Conservation (phyloP, 139 green algal genomes). For the Coelastrella sp. region DNA sequence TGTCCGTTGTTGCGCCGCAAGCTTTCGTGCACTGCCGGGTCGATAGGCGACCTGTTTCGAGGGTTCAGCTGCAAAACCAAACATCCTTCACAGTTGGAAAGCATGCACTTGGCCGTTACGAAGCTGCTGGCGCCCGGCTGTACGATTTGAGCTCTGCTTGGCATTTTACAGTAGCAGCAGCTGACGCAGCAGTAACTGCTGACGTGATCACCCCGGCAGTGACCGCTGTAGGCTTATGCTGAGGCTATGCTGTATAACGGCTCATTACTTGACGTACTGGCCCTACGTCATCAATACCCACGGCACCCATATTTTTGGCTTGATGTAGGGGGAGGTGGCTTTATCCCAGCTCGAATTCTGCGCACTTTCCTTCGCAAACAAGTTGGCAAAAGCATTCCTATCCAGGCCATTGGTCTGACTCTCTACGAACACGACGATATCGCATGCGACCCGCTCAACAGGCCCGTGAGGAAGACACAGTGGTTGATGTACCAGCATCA, state of each 20-base stretch:
- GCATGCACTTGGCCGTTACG: too few relatives aligned
- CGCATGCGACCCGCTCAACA: constrained; percentile 13
- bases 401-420: constrained; percentile 23
- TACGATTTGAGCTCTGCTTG: too few relatives aligned
- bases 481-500: constrained; percentile 30
- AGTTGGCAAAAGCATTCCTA: constrained; percentile 19
- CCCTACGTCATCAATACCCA: too few relatives aligned
- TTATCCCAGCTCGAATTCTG: constrained; percentile 35
- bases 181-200: background rate
- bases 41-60: too few relatives aligned
- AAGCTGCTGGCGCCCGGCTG: too few relatives aligned
- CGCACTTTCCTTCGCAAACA: constrained; percentile 26
- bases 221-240: too few relatives aligned
- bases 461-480: constrained; percentile 37
- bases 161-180: background rate
- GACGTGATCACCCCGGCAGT: too few relatives aligned
- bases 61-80: too few relatives aligned
- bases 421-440: constrained; percentile 31
- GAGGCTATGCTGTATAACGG: too few relatives aligned
- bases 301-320: background rate
- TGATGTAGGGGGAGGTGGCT: constrained; percentile 33
- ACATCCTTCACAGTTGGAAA: too few relatives aligned
- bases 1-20: background rate
- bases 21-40: background rate
- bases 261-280: too few relatives aligned